Evolutionary conservation across 768 basidiomycete genomes (phyloP).

Genomic region (Termitomyces sp.): DNA sequence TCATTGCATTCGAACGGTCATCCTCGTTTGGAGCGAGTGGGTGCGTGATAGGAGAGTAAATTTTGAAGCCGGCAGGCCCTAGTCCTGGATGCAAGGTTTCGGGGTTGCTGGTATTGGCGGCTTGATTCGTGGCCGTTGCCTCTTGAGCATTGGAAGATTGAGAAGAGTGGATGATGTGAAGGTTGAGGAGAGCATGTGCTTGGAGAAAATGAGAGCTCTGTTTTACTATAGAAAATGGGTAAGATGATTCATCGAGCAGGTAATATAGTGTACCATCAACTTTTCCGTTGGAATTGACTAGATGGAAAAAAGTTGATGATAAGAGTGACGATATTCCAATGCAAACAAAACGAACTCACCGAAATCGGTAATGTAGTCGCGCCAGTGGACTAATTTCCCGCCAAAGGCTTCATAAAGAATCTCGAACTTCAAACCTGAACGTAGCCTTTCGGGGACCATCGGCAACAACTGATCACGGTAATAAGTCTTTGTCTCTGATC

Average conservation of each 20-base stretch:
- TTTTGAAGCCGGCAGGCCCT: conserved; percentile 61
- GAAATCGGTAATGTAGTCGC: conserved; percentile 76
- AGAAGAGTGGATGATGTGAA: conserved; percentile 84
- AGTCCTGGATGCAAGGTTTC: conserved; percentile 57
- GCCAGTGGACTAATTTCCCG: conserved; percentile 81
- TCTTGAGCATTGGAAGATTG: conserved; percentile 42
- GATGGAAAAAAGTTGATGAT: conserved; percentile 1
- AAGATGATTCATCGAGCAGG: neutral
- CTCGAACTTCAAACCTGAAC: conserved; percentile 60
- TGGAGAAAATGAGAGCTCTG: conserved; percentile 83
- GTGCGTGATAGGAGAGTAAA: conserved; percentile 46
- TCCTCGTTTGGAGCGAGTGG: conserved; percentile 23
- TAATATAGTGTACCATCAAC: conserved; percentile 52
- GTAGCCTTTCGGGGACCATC: conserved; percentile 64
- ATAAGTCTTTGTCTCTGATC: conserved; percentile 63
- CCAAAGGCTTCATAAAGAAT: conserved; percentile 76
- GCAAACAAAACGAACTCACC: conserved; percentile 32
- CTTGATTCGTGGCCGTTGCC: conserved; percentile 27
- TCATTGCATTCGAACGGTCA: conserved; percentile 29
- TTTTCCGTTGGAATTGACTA: conserved; percentile 74
- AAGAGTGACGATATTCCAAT: neutral
- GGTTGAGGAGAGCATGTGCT: conserved; percentile 77
- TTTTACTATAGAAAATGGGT: conserved; percentile 47
- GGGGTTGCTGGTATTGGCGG: conserved; percentile 33
- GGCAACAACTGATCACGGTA: conserved; percentile 64